A percentile compares a stretch with the other conserved stretches of the same genome.
Evolutionary conservation across 768 basidiomycete species (phyloP).

Genomic region (Ramaria sp.): DNA sequence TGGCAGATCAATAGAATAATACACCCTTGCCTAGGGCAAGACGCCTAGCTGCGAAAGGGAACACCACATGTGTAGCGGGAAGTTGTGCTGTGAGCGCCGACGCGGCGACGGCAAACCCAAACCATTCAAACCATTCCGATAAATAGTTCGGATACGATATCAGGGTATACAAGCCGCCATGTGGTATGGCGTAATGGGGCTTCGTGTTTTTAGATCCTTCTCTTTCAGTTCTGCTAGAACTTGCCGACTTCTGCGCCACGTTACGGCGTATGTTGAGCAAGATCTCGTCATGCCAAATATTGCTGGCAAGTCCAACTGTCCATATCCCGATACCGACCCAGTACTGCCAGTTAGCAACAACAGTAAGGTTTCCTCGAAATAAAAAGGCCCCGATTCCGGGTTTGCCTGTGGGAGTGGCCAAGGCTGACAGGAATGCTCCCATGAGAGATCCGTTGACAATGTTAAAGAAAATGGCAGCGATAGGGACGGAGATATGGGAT

Average conservation of each 20-base stretch:
- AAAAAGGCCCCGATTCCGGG: slow-evolving; percentile 15
- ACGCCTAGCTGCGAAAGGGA: slow-evolving; percentile 7
- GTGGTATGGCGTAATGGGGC: slow-evolving; percentile 71
- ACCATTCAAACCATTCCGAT: slow-evolving; percentile 94
- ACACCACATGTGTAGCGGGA: slow-evolving; percentile 21
- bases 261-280: slow-evolving; percentile 69
- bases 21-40: slow-evolving; percentile 10
- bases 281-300: slow-evolving; percentile 85
- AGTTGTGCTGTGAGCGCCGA: slow-evolving; percentile 27
- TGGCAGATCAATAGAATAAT: background rate
- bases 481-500: slow-evolving; percentile 55
- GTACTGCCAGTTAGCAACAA: slow-evolving; percentile 30
- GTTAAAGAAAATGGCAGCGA: slow-evolving; percentile 57
- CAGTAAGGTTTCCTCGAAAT: slow-evolving; percentile 14
- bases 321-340: slow-evolving; percentile 58
- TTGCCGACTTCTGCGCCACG: slow-evolving; percentile 29
- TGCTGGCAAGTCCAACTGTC: slow-evolving; percentile 62
- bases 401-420: slow-evolving; percentile 36
- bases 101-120: slow-evolving; percentile 74
- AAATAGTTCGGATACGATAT: slow-evolving; percentile 91
- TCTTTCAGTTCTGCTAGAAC: slow-evolving; percentile 23
- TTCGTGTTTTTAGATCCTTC: slow-evolving; percentile 23
- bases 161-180: slow-evolving; percentile 62
- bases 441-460: slow-evolving; percentile 57
- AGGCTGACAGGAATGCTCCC: slow-evolving; percentile 60